phyloP scores from a whole-genome alignment of 75 land plant genomes.

The Picea sitchensis region DNA sequence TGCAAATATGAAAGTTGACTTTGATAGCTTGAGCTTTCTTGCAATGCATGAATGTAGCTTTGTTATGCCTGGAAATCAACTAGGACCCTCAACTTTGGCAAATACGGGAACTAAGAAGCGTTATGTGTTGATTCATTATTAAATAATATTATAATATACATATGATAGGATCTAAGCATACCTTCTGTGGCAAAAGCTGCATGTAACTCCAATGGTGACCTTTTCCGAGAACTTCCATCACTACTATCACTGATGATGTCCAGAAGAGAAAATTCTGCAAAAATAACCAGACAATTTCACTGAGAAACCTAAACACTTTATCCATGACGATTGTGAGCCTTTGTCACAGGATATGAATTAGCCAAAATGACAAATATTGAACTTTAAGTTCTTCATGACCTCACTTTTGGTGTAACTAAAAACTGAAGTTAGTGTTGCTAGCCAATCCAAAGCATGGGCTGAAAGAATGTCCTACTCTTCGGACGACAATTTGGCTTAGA shows the following conservation, averaged over 20 bases:
- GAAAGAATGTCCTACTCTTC: conserved; percentile 1
- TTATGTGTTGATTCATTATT: neutral
- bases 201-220: conserved; percentile 4
- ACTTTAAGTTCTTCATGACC: neutral
- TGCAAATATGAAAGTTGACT: neutral
- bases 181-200: neutral
- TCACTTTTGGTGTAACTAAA: neutral
- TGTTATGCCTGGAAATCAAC: neutral
- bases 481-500: neutral
- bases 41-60: neutral
- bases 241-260: conserved; percentile 1
- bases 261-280: conserved; percentile 7
- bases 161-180: neutral
- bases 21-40: neutral
- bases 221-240: neutral
- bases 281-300: neutral
- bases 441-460: neutral
- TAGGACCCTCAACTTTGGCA: neutral
- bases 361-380: neutral
- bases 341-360: neutral
- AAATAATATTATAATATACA: neutral
- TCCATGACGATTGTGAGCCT: neutral
- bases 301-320: neutral
- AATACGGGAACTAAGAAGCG: no score
- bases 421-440: neutral